Evolutionary conservation across 129 eudicot species (phyloP).

Genomic region (Pulicaria dysenterica): DNA sequence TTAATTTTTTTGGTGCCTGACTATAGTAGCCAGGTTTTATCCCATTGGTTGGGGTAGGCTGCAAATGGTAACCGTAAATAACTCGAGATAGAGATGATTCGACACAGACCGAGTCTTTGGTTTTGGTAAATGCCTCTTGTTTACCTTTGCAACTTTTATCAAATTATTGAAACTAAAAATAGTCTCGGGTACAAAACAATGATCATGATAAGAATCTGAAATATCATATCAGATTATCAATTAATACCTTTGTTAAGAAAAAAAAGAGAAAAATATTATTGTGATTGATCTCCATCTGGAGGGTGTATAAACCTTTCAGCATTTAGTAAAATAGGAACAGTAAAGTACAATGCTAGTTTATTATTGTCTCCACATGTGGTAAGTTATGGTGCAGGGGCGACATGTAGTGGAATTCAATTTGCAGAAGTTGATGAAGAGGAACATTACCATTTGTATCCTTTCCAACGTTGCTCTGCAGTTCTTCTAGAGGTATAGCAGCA

Average conservation of each 20-base stretch:
- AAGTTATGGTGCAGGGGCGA: conserved; percentile 38
- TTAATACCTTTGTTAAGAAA: conserved; percentile 18
- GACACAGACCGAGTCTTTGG: neutral
- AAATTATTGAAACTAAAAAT: conserved; percentile 3
- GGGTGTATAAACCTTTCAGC: conserved; percentile 4
- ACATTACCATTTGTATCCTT: conserved; percentile 40
- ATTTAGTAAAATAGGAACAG: conserved; percentile 13
- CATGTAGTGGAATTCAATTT: conserved; percentile 60
- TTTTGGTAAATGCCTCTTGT: conserved; percentile 13
- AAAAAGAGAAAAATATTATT: conserved; percentile 20
- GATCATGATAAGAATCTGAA: neutral
- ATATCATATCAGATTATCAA: neutral
- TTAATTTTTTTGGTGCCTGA: neutral
- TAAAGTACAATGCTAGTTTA: conserved; percentile 22
- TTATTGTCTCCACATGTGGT: conserved; percentile 30
- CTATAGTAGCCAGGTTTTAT: neutral
- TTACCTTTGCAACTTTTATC: conserved; percentile 15
- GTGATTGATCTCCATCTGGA: conserved; percentile 11
- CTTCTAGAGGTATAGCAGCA: conserved; percentile 57
- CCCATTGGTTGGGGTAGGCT: neutral
- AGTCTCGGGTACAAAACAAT: conserved; percentile 3
- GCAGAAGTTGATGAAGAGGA: conserved; percentile 63
- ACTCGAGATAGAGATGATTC: neutral
- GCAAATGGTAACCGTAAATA: neutral
- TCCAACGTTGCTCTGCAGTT: conserved; percentile 48